phyloP scores from a whole-genome alignment of 139 green algal genomes.

The Chlamydomonas urium region DNA sequence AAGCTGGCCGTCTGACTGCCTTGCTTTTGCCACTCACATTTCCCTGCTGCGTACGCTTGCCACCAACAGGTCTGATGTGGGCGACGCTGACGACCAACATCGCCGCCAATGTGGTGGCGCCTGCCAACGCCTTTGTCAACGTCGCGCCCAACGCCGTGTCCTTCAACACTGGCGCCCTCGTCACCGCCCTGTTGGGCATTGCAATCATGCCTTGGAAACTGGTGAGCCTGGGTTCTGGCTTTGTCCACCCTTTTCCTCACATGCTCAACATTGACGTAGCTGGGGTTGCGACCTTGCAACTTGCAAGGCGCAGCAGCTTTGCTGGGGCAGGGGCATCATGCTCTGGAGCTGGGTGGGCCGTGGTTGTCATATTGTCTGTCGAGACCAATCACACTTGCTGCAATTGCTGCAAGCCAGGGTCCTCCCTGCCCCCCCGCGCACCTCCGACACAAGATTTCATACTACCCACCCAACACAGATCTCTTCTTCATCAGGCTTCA shows the following conservation, averaged over 20 bases:
- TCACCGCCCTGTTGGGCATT: slow-evolving; percentile 48
- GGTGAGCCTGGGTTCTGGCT: no score
- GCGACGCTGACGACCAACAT: slow-evolving; percentile 85
- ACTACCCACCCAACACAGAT: slow-evolving; percentile 10
- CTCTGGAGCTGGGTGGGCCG: no score
- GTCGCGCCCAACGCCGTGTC: slow-evolving; percentile 39
- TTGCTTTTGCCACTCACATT: not conserved
- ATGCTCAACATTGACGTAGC: no score
- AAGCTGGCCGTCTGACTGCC: no score
- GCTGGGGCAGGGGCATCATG: no score
- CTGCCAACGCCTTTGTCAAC: slow-evolving; percentile 70
- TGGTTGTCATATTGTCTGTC: no score
- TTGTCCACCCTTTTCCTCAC: not conserved
- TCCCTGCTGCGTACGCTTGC: not conserved
- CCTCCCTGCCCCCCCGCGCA: no score
- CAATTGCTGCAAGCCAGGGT: no score
- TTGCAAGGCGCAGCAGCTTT: no score
- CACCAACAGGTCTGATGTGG: slow-evolving; percentile 17
- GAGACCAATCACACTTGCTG: no score
- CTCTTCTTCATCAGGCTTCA: slow-evolving; percentile 51
- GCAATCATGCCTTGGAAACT: slow-evolving; percentile 44
- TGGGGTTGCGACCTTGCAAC: no score
- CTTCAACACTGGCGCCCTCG: slow-evolving; percentile 45
- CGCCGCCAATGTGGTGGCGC: slow-evolving; percentile 78
- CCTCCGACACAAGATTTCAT: no score